Conservation (phyloP, 1,284 basidiomycete genomes). For the Sparassis latifolia region DNA sequence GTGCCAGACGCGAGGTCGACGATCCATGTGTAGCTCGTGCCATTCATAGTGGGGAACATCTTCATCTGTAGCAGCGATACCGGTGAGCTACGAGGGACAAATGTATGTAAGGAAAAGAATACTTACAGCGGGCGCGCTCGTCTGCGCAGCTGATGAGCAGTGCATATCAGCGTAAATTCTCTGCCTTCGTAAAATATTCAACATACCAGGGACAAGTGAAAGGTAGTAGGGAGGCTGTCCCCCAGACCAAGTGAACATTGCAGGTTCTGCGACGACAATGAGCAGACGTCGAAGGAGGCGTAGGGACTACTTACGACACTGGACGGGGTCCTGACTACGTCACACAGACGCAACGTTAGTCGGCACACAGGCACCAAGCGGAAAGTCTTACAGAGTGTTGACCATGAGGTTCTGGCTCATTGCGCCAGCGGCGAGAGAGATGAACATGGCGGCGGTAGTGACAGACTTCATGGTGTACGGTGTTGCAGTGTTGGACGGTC, state of each 20-base stretch:
- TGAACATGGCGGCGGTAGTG: conserved; percentile 35
- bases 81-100: not conserved
- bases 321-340: conserved; percentile 29
- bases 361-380: not conserved
- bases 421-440: conserved; percentile 38
- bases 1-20: conserved; percentile 49
- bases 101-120: conserved; percentile 1
- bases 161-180: not conserved
- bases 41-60: conserved; percentile 42
- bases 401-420: conserved; percentile 42
- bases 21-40: conserved; percentile 51
- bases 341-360: too few species aligned
- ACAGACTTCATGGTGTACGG: conserved; percentile 43
- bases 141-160: conserved; percentile 42
- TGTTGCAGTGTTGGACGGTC: not conserved
- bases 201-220: conserved; percentile 51
- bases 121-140: conserved; percentile 47
- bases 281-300: not conserved
- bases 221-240: conserved; percentile 61
- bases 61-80: conserved; percentile 35
- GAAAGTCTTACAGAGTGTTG: conserved; percentile 59
- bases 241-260: conserved; percentile 47
- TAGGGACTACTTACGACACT: conserved; percentile 42
- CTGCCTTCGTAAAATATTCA: not conserved
- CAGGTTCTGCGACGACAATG: conserved; percentile 41